A percentile compares a stretch with the other conserved stretches of the same genome.
These are phyloP conservation scores for Trifolium dubium DNA, from an alignment of 306 rosid species.

Conservation along the genomic window DNA sequence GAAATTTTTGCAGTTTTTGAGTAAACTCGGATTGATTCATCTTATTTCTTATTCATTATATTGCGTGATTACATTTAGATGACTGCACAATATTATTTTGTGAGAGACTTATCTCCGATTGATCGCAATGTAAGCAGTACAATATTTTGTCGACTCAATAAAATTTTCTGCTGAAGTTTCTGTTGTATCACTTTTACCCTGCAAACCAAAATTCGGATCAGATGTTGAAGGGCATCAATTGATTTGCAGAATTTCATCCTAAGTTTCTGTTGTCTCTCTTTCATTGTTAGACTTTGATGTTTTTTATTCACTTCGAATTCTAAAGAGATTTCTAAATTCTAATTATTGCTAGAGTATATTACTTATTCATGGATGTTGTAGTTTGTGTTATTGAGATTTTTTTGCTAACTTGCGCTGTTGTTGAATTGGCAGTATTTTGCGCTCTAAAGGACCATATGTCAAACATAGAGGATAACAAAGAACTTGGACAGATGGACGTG, in stretches of 20 bases:
- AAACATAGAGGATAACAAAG: constrained; percentile 62
- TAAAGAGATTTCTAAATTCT: constrained; percentile 7
- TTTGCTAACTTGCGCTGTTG: constrained; percentile 34
- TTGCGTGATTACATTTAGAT: neutral
- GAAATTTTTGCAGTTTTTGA: constrained; percentile 2
- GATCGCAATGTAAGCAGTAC: neutral
- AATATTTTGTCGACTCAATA: neutral
- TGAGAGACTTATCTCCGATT: constrained; percentile 7
- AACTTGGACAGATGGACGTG: constrained; percentile 55
- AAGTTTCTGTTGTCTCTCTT: too few species aligned
- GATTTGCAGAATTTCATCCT: constrained; percentile 13
- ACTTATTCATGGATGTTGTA: constrained; percentile 24
- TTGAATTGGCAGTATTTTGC: constrained; percentile 48
- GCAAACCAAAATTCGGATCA: constrained; percentile 3
- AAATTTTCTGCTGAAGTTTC: constrained; percentile 1
- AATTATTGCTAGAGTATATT: neutral
- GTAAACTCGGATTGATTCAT: constrained; percentile 17
- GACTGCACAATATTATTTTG: constrained; percentile 3
- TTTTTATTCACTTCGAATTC: constrained; percentile 28
- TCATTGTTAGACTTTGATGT: constrained; percentile 18
- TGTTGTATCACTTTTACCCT: neutral
- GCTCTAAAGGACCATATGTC: constrained; percentile 54
- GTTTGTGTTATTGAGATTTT: constrained; percentile 24
- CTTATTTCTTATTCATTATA: neutral
- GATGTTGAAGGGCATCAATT: constrained; percentile 21